A percentile compares a stretch with the other conserved stretches of the same genome.
These are phyloP conservation scores for Teunomyces funiuensis DNA, from an alignment of 805 yeast species.

Conservation along the genomic window DNA sequence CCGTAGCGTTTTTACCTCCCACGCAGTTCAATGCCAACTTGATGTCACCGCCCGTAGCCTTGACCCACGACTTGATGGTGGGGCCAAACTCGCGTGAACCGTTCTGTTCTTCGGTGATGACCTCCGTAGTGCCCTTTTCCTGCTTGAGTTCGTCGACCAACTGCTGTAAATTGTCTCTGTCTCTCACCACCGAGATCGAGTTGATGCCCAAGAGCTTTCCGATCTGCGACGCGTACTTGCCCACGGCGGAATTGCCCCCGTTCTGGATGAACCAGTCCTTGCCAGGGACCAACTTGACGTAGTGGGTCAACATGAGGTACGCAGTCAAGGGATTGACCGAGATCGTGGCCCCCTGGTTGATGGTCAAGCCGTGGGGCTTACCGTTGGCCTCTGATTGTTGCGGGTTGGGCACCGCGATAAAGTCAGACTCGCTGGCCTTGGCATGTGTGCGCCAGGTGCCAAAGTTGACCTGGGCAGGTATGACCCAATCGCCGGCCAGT, in stretches of 20 bases:
- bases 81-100: slow-evolving; percentile 64
- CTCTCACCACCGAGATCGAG: slow-evolving; percentile 85
- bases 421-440: slow-evolving; percentile 48
- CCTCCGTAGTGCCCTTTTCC: slow-evolving; percentile 77
- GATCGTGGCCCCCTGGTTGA: slow-evolving; percentile 79
- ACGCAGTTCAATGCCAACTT: slow-evolving; percentile 88
- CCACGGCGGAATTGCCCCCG: slow-evolving; percentile 96
- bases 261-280: slow-evolving; percentile 91
- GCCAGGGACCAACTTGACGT: slow-evolving; percentile 57
- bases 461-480: slow-evolving; percentile 72
- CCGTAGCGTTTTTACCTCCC: slow-evolving; percentile 84
- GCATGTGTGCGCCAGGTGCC: slow-evolving; percentile 95
- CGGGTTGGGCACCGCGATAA: slow-evolving; percentile 59
- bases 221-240: slow-evolving; percentile 86
- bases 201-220: slow-evolving; percentile 76
- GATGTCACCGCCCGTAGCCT: slow-evolving; percentile 51
- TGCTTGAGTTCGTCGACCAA: slow-evolving; percentile 50
- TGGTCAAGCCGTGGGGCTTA: slow-evolving; percentile 28
- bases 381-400: slow-evolving; percentile 44
- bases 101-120: slow-evolving; percentile 86
- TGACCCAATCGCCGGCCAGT: slow-evolving; percentile 79
- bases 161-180: slow-evolving; percentile 74
- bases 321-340: slow-evolving; percentile 94
- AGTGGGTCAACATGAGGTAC: slow-evolving; percentile 77
- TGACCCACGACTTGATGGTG: slow-evolving; percentile 54